phyloP scores from a whole-genome alignment of 345 rosid species.

The Eutrema heterophyllum region DNA sequence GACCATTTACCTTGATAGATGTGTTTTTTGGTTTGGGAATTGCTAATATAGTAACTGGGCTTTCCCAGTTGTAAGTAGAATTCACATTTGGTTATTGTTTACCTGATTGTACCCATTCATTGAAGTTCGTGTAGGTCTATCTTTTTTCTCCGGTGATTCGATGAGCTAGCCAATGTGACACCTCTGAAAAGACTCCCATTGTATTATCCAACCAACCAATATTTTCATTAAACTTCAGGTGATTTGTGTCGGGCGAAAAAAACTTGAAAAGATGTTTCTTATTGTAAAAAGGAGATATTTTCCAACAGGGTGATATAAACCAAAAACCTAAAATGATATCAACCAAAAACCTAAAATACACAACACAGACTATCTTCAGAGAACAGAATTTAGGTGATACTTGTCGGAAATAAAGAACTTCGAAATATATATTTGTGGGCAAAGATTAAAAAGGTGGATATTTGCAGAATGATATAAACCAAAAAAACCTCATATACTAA shows the following conservation, averaged over 20 bases:
- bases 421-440: not conserved
- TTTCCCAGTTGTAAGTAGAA: slow-evolving; percentile 24
- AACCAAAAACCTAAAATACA: not conserved
- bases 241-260: not conserved
- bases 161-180: not conserved
- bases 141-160: not conserved
- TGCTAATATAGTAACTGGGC: slow-evolving; percentile 21
- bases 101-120: not conserved
- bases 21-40: slow-evolving; percentile 16
- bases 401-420: not conserved
- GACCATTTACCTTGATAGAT: not conserved
- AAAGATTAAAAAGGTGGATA: not conserved
- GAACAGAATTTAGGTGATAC: not conserved
- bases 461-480: not conserved
- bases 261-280: not conserved
- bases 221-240: not conserved
- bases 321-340: not conserved
- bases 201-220: not conserved
- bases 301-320: not conserved
- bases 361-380: not conserved
- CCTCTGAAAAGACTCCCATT: not conserved
- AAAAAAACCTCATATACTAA: not conserved
- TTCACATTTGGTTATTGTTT: slow-evolving; percentile 1
- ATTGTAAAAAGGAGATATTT: not conserved
- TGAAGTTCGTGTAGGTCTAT: not conserved